Evolutionary conservation across 108 stramenopile genomes (phyloP), one percentile per base, ranked within the genome.

Genomic region (Nitzschia sp.): DNA sequence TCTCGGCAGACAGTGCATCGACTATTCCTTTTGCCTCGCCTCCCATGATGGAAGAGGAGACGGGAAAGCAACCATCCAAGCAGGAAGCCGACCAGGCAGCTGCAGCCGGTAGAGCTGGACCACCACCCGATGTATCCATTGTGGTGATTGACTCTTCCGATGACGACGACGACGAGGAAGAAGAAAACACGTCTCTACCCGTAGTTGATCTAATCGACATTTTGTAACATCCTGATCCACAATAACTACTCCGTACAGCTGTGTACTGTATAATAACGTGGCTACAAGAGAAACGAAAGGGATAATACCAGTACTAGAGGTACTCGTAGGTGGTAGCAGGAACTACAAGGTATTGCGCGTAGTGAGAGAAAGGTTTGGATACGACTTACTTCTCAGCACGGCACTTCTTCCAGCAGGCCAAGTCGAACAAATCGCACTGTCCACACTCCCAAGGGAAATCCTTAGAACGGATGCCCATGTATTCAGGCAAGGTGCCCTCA

Each of bases 371-470:
- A 34, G 29, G 29, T 34, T 3, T 34, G 29, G 29, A 34, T 34
- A 34, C 29, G 29, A 34, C 29, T 34, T 34, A 34, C 75, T 85
- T 82, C 34, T 90, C 91, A 6, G 86, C 94, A 73, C 92, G 90
- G 90, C 96, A 97, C 80, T 95, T 87, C 79, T 89, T 86, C 91
- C 94, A 97, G 88, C 96, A 97, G 24, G 79, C 79, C 63, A 71
- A 53, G 80, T 97, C 93, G 43, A 96, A 92, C 57, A 96, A 61
- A 39, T 82, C 83, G 68, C 96, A 97, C 41, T 91, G 86, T 37
- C 89, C 87, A 62, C 96, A 97, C 51, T 88, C 90, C 96, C 96
- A 97, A n/a, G 96, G 95, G 71, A 86, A 94, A 41, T 93, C 93
- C 86, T 96, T 97, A 64, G 64, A 80, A 62, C 95, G 93, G 73